phyloP scores from a whole-genome alignment of 331 rosid species.

The Saraca asoca region DNA sequence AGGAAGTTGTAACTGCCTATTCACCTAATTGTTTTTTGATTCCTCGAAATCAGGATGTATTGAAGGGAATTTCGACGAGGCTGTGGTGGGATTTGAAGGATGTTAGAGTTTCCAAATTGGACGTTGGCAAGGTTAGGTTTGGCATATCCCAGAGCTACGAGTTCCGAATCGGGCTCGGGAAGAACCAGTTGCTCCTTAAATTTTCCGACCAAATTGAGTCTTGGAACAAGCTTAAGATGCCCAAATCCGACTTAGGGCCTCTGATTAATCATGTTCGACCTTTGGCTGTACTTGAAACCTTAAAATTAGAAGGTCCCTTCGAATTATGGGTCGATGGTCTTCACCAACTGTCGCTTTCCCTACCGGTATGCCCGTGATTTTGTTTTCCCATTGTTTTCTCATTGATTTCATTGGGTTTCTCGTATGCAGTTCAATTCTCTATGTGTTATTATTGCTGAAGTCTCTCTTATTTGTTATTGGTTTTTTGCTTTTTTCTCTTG shows the following conservation, averaged over 20 bases:
- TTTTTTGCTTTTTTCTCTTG: neutral
- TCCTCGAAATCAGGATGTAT: constrained; percentile 56
- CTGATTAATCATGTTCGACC: constrained; percentile 48
- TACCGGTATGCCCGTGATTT: constrained; percentile 53
- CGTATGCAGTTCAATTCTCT: constrained; percentile 26
- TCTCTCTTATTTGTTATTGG: neutral
- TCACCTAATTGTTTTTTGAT: neutral
- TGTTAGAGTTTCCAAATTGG: constrained; percentile 52
- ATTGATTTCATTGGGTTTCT: neutral
- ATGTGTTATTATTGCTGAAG: neutral
- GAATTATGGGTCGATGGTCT: constrained; percentile 50
- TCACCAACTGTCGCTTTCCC: constrained; percentile 50
- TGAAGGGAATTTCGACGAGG: constrained; percentile 62
- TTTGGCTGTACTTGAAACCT: constrained; percentile 51
- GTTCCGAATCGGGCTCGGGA: constrained; percentile 61
- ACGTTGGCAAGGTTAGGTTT: constrained; percentile 56
- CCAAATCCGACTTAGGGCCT: constrained; percentile 50
- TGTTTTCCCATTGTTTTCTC: neutral
- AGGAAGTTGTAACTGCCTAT: too few relatives aligned
- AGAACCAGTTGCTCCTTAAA: constrained; percentile 46
- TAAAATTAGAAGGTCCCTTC: constrained; percentile 78
- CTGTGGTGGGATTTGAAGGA: constrained; percentile 63
- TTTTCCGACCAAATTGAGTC: constrained; percentile 58
- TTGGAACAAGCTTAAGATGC: constrained; percentile 59
- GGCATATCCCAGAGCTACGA: constrained; percentile 51